phyloP scores from a whole-genome alignment of 2,329 filamentous ascomycete species.

The Ophiostoma australiae region DNA sequence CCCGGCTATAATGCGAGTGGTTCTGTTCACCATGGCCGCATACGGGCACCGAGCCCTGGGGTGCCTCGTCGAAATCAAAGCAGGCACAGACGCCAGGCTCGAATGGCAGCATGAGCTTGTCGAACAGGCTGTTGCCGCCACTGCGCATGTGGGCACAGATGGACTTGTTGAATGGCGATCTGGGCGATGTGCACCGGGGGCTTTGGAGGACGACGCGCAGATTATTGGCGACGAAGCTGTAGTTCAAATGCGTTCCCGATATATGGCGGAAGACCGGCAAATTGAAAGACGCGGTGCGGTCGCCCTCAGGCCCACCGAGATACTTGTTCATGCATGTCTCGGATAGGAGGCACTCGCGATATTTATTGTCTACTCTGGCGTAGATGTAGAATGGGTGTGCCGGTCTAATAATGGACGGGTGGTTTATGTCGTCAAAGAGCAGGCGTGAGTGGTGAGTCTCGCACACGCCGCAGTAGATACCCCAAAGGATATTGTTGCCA shows the following conservation, averaged over 20 bases:
- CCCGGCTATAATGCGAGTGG: background rate
- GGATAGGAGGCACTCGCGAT: background rate
- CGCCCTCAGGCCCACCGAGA: background rate
- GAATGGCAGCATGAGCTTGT: slow-evolving; percentile 13
- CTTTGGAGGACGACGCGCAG: background rate
- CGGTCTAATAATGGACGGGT: background rate
- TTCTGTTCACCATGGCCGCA: background rate
- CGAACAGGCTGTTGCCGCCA: background rate
- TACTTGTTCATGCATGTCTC: background rate
- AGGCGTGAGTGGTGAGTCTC: background rate
- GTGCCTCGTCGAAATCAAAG: background rate
- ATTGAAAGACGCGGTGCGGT: background rate
- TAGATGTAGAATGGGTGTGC: background rate
- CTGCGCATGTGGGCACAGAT: slow-evolving; percentile 1
- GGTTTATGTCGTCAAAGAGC: background rate
- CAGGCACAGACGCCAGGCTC: slow-evolving; percentile 10
- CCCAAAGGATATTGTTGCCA: background rate
- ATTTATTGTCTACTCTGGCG: too few species aligned
- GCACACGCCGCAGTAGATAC: background rate
- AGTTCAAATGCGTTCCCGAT: background rate
- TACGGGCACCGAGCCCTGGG: background rate
- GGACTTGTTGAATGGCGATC: background rate
- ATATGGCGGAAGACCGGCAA: background rate
- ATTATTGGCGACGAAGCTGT: background rate
- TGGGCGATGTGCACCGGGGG: background rate